Conservation (phyloP, 2,329 filamentous ascomycete species). For the Aspergillus niger region DNA sequence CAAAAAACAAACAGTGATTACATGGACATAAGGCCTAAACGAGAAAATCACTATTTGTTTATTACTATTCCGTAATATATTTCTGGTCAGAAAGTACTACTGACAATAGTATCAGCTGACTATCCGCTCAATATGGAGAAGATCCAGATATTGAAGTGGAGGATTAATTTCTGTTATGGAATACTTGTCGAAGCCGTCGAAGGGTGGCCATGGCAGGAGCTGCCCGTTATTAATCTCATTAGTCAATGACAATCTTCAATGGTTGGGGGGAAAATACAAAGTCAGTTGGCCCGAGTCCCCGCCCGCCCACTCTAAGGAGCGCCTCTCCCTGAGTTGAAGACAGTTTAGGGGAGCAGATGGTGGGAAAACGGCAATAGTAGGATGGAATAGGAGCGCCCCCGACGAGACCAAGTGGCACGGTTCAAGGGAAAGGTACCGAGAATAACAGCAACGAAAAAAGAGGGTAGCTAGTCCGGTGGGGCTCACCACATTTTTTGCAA, state of each 20-base stretch:
- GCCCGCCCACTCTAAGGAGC: background rate
- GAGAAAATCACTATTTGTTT: background rate
- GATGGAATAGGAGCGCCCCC: conserved; percentile 11
- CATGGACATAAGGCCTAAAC: too few relatives aligned
- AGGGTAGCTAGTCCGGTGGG: conserved; percentile 13
- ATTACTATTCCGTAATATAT: background rate
- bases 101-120: conserved; percentile 5
- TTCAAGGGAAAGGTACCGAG: conserved; percentile 23
- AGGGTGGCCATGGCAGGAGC: conserved; percentile 12
- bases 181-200: conserved; percentile 18
- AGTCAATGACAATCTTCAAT: conserved; percentile 2
- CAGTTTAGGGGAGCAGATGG: background rate
- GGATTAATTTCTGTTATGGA: conserved; percentile 15
- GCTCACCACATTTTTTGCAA: conserved; percentile 22
- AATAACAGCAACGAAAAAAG: conserved; percentile 21
- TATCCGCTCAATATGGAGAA: conserved; percentile 1
- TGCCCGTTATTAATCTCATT: background rate
- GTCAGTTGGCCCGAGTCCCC: conserved; percentile 1
- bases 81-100: background rate
- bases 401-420: conserved; percentile 19
- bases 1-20: too few relatives aligned
- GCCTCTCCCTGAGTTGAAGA: background rate
- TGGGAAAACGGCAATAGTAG: background rate
- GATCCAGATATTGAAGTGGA: conserved; percentile 13
- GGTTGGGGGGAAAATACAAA: background rate